Evolutionary conservation across 768 basidiomycete genomes (phyloP), one percentile per base, ranked within the genome.

Genomic region (Pleurotus platypus): DNA sequence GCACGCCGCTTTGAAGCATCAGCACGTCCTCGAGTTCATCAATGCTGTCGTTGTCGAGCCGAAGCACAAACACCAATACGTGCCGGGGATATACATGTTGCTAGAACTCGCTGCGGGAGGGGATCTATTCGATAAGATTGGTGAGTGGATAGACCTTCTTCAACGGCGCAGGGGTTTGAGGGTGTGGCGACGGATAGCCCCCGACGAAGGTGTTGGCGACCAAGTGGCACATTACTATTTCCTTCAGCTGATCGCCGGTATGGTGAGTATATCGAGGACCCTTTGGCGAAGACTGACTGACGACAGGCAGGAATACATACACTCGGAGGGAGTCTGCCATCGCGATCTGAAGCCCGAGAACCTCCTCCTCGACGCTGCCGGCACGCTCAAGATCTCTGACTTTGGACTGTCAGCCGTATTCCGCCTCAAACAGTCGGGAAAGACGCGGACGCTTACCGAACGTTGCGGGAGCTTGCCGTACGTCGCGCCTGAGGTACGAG

Each of bases 341-440:
- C 85, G 97, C 38, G 97, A 99, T 64, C 79, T 99, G 55, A 99
- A 99, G 67, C 97, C 97, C 0, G 97, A 99, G 69, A 99, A 99
- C 62, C 69, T 98, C 15, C 82, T 99, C 2, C 81, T 99, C 0
- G 89, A 94, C 58, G 83, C 81, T 0, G 83, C 86, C 2, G 95
- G 95, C 49, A 77, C 84, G 5, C 84, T 99, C 61, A 98, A 98
- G 68, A 88, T 99, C 53, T 89, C 91, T 0, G 97, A 99, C 68
- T 99, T 98, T 69, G 97, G 97, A 0, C 79, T 99, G 1, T 93
- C 92, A 5, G 84, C 91, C 0, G 93, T 98, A 0, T 99, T 85
- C 72, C 87, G 84, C 61, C 84, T 95, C 59, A 94, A 93, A 60
- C 84, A 86, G 24, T 78, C 78, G 0, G 94, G 94, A 0, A 85